Evolutionary conservation across 139 green algal species (phyloP).

Genomic region (Diplosphaera chodatii): DNA sequence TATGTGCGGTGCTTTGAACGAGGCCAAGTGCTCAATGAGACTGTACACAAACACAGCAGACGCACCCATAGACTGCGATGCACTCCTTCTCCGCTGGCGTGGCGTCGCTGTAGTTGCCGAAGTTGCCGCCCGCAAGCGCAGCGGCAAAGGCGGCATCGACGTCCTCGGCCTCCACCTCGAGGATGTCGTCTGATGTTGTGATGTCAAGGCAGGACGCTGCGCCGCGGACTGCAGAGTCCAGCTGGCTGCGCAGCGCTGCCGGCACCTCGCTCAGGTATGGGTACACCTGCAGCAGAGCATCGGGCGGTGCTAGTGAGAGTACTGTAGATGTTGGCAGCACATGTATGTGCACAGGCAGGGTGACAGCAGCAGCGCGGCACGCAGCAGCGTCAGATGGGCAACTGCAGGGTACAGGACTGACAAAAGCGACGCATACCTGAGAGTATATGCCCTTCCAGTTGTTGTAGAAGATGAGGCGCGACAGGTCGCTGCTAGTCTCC

Average conservation of each 20-base stretch:
- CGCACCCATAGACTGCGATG: slow-evolving; percentile 21
- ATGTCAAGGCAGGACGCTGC: slow-evolving; percentile 8
- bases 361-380: too few relatives aligned
- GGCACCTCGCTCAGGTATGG: not conserved
- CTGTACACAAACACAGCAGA: too few relatives aligned
- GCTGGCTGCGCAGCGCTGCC: not conserved
- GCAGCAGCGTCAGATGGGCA: too few relatives aligned
- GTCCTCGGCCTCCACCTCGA: slow-evolving; percentile 9
- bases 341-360: too few relatives aligned
- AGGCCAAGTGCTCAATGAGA: too few relatives aligned
- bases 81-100: slow-evolving; percentile 9
- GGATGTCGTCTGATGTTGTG: slow-evolving; percentile 7
- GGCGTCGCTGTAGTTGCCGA: slow-evolving; percentile 4
- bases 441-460: slow-evolving; percentile 32
- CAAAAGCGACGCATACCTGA: too few relatives aligned
- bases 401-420: too few relatives aligned
- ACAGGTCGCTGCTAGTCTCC: slow-evolving; percentile 22
- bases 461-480: slow-evolving; percentile 30
- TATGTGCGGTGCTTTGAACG: too few relatives aligned
- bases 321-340: too few relatives aligned
- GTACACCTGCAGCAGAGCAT: slow-evolving; percentile 1
- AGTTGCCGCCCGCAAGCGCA: slow-evolving; percentile 5
- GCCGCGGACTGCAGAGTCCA: not conserved
- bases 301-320: too few relatives aligned
- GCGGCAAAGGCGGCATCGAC: slow-evolving; percentile 1